phyloP scores from a whole-genome alignment of 345 rosid genomes.

The Punica granatum region DNA sequence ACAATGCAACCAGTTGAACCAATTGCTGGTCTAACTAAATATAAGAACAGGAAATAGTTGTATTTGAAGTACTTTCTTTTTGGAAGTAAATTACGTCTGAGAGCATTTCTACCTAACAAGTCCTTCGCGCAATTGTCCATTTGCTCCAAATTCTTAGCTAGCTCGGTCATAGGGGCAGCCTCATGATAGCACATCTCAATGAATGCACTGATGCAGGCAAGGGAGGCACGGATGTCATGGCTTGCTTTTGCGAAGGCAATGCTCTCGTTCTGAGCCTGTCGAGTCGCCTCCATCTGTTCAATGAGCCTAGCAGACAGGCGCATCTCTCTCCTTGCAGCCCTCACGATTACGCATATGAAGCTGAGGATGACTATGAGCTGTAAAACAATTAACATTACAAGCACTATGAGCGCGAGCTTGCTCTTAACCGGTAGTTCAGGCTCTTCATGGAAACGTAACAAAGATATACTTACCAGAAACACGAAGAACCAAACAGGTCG shows the following conservation, averaged over 20 bases:
- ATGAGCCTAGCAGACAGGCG: constrained; percentile 39
- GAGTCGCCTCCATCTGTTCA: constrained; percentile 73
- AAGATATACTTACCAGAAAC: neutral
- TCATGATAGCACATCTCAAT: constrained; percentile 36
- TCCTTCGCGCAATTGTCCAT: constrained; percentile 47
- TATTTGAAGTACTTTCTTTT: too few species aligned
- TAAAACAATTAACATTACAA: constrained; percentile 17
- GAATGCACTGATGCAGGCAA: constrained; percentile 56
- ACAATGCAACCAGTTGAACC: too few species aligned
- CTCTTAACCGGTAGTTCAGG: constrained; percentile 10
- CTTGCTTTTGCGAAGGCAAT: constrained; percentile 63
- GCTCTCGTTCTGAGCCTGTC: constrained; percentile 68
- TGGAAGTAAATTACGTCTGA: too few species aligned
- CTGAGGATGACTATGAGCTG: constrained; percentile 17
- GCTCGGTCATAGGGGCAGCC: constrained; percentile 31
- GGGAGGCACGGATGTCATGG: constrained; percentile 67
- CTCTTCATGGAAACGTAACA: constrained; percentile 9
- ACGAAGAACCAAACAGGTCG: neutral
- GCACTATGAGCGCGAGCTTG: constrained; percentile 6
- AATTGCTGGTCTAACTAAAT: too few species aligned
- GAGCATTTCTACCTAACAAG: constrained; percentile 57
- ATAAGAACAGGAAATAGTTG: too few species aligned
- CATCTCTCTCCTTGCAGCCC: constrained; percentile 40
- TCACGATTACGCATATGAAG: constrained; percentile 28
- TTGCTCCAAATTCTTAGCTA: constrained; percentile 32